Base-by-base conservation (phyloP, 106 monocot species). In the Posidonia australis region DNA sequence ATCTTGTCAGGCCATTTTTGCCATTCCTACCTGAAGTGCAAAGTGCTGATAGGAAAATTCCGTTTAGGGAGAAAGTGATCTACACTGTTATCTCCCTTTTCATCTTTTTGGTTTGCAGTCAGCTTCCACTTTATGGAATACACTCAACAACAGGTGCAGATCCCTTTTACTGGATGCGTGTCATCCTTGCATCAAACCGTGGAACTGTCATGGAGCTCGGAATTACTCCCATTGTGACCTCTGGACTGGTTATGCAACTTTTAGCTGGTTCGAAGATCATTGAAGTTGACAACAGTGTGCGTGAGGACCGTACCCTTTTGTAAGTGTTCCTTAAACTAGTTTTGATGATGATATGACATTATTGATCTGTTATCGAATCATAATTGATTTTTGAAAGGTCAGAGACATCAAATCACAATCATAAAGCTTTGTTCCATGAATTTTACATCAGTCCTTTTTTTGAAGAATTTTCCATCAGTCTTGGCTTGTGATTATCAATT, bases 51-150 rank as follows among this genome's bases (percentile, higher is more conserved):
- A 30, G 71, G 21, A 71, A 52, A 36, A 63, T 71, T 63, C 71
- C 74, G 3, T 58, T 66, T 51, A 66, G 66, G 32, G 66, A 74
- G 21, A 74, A 68, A 44, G 67, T 74, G 67, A 74, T 74, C 36
- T 74, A 74, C 49, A 74, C 74, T 14, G 66, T 74, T 49, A 74
- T 74, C 32, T 68, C 61, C 4, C 75, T 75, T 44, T 75, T 75
- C 52, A 75, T 68, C 26, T 75, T 75, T 61, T 58, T 75, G 24
- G 75, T 75, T 12, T 75, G 75, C 53, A 68, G 75, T 76, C 76
- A 76, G 63, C 70, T 76, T 10, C 76, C 76, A 1, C 64, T 76
- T 7, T 76, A 76, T 70, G 76, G 76, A 46, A 76, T 76, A 30
- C 69, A 77, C 44, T 68, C 71, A 45, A 61, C 69, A 45, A 69